Percentiles rank a stretch among this genome's conserved stretches.
These are phyloP conservation scores for Aegilops sharonensis DNA, from an alignment of 176 grass and related monocot genomes.

Conservation along the genomic window DNA sequence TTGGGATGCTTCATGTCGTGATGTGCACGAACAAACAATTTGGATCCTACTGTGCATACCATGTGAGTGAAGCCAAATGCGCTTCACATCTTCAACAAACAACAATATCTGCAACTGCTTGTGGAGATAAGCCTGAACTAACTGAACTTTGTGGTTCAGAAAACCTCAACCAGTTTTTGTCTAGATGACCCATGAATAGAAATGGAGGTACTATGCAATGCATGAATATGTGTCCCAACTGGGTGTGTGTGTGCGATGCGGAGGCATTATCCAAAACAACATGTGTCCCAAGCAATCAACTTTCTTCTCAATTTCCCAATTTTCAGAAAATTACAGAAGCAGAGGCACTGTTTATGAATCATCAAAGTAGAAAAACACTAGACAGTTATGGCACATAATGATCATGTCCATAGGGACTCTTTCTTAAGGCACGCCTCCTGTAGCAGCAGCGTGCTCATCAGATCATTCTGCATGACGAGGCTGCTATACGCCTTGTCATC, in stretches of 20 bases:
- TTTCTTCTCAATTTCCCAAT: slow-evolving; percentile 10
- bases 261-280: background rate
- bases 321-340: slow-evolving; percentile 27
- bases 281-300: background rate
- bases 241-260: background rate
- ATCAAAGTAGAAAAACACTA: background rate
- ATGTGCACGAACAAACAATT: slow-evolving; percentile 3
- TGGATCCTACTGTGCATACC: slow-evolving; percentile 18
- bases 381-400: background rate
- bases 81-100: slow-evolving; percentile 8
- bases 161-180: background rate
- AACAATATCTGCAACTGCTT: background rate
- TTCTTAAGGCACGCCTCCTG: slow-evolving; percentile 61
- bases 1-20: slow-evolving; percentile 18
- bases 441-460: slow-evolving; percentile 24
- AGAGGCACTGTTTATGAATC: background rate
- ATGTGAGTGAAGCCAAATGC: slow-evolving; percentile 14
- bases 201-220: background rate
- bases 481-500: background rate
- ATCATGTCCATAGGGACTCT: slow-evolving; percentile 64
- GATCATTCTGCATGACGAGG: background rate
- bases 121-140: background rate
- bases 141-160: background rate
- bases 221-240: background rate
- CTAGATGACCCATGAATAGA: background rate